Conservation (phyloP, 2,329 filamentous ascomycete species). For the Trichoderma atroviride region DNA sequence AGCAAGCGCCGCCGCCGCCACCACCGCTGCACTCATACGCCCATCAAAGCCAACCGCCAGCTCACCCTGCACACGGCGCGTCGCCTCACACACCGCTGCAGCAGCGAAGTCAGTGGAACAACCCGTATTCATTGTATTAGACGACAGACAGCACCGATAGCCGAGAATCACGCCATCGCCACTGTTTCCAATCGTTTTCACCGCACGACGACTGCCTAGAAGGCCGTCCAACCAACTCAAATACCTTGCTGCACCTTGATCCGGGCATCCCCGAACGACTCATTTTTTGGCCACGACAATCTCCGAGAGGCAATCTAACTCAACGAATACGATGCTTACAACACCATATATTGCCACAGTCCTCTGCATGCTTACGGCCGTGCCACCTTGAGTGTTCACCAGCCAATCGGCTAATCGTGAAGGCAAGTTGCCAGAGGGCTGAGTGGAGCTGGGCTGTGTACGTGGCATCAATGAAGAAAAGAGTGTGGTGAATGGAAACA, state of each 20-base stretch:
- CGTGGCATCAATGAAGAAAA: constrained; percentile 18
- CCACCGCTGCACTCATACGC: constrained; percentile 14
- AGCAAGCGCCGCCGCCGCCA: constrained; percentile 26
- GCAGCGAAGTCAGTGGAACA: constrained; percentile 26
- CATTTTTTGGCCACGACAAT: background rate
- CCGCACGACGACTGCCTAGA: background rate
- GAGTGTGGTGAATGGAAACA: background rate
- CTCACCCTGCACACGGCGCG: constrained; percentile 14
- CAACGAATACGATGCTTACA: background rate
- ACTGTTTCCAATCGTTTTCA: background rate
- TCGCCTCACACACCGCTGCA: constrained; percentile 22
- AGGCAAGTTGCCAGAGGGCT: background rate
- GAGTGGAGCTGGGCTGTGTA: constrained; percentile 11
- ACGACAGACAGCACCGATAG: background rate
- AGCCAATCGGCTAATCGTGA: constrained; percentile 3
- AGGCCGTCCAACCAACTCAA: background rate
- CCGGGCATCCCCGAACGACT: background rate
- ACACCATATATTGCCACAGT: background rate
- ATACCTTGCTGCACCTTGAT: background rate
- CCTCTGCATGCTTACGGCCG: constrained; percentile 10
- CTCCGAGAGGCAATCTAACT: background rate
- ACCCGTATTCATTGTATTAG: constrained; percentile 15
- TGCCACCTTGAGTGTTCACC: background rate
- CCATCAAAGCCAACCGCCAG: constrained; percentile 9
- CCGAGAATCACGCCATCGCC: constrained; percentile 1